Base-by-base conservation (phyloP, 495 filamentous ascomycete genomes). In the Aspergillus funiculosus region DNA sequence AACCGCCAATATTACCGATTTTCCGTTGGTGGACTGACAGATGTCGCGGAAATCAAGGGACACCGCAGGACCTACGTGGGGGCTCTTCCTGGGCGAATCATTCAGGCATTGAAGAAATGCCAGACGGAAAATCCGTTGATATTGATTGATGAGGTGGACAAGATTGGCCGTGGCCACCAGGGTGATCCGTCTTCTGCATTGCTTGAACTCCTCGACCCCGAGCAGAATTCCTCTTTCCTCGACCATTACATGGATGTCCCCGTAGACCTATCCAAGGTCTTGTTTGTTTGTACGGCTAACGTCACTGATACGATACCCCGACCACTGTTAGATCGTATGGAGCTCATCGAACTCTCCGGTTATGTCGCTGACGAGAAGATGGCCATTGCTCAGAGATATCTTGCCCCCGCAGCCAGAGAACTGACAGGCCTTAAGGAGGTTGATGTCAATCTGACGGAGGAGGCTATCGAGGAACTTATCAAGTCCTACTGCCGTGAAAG, bases 171-270 rank as follows among this genome's bases (percentile, higher is more conserved):
- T 27, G 94, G 91, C 2, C 87, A 96, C 56, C 91, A 95, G 64
- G 94, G 94, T 40, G 94, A 99, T 51, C 94, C 94, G 14, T 87
- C 94, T 2, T 96, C 91, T 28, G 92, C 94, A 24, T 74, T 99
- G 36, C 76, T 99, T 10, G 94, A 99, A 59, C 71, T 99, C 24
- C 80, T 99, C 21, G 94, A 99, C 54, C 94, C 94, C 0, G 94
- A 97, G 66, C 94, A 99, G 59, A 99, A 99, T 68, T 86, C 76
- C 59, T 94, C 88, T 21, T 99, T 99, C 77, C 65, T 99, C 38
- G 94, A 99, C 54, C 92, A 99, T 59, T 99, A 99, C 63, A 85
- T 99, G 81, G 94, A 99, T 67, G 89, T 99, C 0, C 94, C 94
- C 5, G 91, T 99, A 21, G 92, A 99, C 65, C 76, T 99, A 27